phyloP scores from a whole-genome alignment of 768 basidiomycete species.

The Mycena vitilis region DNA sequence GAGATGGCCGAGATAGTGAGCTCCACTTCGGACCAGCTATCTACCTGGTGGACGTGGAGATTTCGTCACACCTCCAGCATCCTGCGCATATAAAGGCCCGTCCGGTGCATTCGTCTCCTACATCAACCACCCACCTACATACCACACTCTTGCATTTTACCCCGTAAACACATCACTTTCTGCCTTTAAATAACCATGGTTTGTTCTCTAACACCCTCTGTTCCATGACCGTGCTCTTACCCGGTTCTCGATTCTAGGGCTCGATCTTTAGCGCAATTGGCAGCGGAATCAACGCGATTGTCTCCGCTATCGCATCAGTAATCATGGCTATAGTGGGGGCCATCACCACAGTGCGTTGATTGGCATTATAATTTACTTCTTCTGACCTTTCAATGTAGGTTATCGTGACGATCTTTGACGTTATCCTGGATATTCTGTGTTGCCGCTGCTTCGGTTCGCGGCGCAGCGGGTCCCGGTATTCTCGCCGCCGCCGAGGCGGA shows the following conservation, averaged over 20 bases:
- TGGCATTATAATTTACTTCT: not conserved
- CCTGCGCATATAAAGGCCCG: no score
- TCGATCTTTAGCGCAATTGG: slow-evolving; percentile 59
- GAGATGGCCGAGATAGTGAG: no score
- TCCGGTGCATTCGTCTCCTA: no score
- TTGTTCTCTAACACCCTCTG: no score
- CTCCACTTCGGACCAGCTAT: no score
- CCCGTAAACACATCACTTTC: no score
- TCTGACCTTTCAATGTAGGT: slow-evolving; percentile 41
- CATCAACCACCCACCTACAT: no score
- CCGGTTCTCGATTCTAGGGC: slow-evolving; percentile 44
- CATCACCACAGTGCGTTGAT: slow-evolving; percentile 51
- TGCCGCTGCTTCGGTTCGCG: slow-evolving; percentile 31
- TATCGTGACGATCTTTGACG: slow-evolving; percentile 55
- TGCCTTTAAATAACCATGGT: no score
- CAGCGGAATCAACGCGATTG: slow-evolving; percentile 50
- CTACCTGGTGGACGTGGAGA: no score
- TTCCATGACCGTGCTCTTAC: no score
- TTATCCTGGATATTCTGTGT: slow-evolving; percentile 46
- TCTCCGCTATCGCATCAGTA: slow-evolving; percentile 53
- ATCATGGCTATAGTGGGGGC: slow-evolving; percentile 54
- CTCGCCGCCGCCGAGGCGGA: not conserved
- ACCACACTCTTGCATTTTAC: no score
- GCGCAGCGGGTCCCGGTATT: not conserved
- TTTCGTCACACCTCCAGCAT: no score